These are phyloP conservation scores for Thielaviopsis ethacetica DNA, from an alignment of 2,329 filamentous ascomycete genomes.

Conservation along the genomic window DNA sequence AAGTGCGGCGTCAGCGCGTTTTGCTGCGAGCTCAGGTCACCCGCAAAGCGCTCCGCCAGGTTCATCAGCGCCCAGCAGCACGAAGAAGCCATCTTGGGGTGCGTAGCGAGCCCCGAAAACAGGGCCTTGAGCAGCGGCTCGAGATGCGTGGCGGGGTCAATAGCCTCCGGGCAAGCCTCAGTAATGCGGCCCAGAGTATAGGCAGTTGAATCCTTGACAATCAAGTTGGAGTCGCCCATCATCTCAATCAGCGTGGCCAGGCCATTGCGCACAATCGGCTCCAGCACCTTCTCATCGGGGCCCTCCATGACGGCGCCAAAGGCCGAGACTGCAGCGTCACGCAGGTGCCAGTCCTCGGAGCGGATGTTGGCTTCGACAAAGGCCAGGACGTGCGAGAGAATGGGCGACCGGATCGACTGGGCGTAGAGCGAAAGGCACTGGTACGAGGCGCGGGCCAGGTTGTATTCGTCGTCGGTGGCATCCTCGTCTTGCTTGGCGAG, in stretches of 20 bases:
- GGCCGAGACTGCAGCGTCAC: conserved; percentile 90
- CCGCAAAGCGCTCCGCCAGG: conserved; percentile 84
- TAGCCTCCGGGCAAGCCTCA: conserved; percentile 79
- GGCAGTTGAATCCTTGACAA: conserved; percentile 89
- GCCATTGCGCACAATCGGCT: conserved; percentile 90
- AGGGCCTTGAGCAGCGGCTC: conserved; percentile 73
- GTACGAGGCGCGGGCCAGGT: conserved; percentile 85
- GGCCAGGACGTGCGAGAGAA: conserved; percentile 70
- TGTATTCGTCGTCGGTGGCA: conserved; percentile 92
- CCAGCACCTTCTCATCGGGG: conserved; percentile 78
- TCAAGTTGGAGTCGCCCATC: conserved; percentile 81
- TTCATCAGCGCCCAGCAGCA: conserved; percentile 99
- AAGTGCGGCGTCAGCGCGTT: conserved; percentile 88
- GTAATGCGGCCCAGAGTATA: conserved; percentile 94
- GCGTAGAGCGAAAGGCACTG: conserved; percentile 93
- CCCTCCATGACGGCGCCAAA: conserved; percentile 99
- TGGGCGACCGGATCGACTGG: conserved; percentile 70
- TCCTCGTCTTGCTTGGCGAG: conserved; percentile 97
- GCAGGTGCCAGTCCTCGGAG: conserved; percentile 81
- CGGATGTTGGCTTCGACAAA: conserved; percentile 90
- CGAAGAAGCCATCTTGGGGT: conserved; percentile 90
- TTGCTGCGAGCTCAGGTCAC: conserved; percentile 57
- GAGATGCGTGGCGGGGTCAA: conserved; percentile 71
- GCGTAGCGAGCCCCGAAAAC: conserved; percentile 78
- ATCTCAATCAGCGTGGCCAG: conserved; percentile 75